Base-by-base conservation (phyloP, 495 filamentous ascomycete species). In the Penicillium goetzii region DNA sequence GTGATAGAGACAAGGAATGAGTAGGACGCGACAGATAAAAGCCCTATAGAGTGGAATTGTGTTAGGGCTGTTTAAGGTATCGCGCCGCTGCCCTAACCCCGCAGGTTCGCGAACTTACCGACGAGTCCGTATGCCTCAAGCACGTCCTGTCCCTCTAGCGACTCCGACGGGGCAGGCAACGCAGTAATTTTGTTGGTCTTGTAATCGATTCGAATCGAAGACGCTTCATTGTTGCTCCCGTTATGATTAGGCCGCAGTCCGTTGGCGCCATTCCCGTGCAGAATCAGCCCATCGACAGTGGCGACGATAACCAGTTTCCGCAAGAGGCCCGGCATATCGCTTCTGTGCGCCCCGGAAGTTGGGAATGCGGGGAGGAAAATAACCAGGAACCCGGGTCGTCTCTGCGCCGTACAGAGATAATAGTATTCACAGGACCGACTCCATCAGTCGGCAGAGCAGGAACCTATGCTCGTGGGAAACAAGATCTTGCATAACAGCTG, bases 1-100 rank as follows among this genome's bases (percentile, higher is more conserved):
- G 89, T 92, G 63, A 97, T 92, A 25, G 89, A 86, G 56, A 99
- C 85, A 15, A 99, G 85, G 77, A 92, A 97, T 60, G 88, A 90
- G 55, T 82, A 86, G 50, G 80, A 89, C 54, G 86, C 92, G 66
- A 91, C 88, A 55, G 88, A 89, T 38, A 91, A 76, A 5, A 92
- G 79, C 17, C 92, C 92, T 95, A 49, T 38, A 26, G 3, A 51
- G 28, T 6, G 14, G 38, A 34, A 23, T 51, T 51, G 5, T 51
- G 47, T 51, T 51, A 51, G 25, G 26, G 43, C 43, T 47, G 43
- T 23, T 12, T 4, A 45, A 45, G 41, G 19, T 21, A 47, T 47
- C 43, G 43, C 21, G 43, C 41, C 43, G 15, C 26, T 14, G 47
- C 23, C 52, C 7, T 14, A 19, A 34, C 36, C 56, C 34, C 25